Conservation (phyloP, 306 rosid species). For the Citrullus mucosospermus region DNA sequence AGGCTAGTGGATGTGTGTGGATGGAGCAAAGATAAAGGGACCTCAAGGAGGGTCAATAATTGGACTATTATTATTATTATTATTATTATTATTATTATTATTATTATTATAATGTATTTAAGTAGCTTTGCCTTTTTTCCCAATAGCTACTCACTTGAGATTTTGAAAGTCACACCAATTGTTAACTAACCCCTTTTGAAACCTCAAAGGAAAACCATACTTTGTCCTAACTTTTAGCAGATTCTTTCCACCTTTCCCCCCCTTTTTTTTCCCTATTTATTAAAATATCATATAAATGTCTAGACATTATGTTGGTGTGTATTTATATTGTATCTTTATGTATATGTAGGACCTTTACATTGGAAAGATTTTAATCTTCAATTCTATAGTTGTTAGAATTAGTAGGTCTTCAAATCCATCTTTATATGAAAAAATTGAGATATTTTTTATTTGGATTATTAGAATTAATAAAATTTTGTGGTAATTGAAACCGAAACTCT, state of each 20-base stretch:
- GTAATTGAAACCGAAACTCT: not conserved
- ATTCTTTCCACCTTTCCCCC: not conserved
- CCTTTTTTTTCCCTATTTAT: not conserved
- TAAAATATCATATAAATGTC: not conserved
- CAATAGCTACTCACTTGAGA: not conserved
- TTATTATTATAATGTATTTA: not conserved
- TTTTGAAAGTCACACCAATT: not conserved
- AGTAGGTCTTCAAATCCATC: too few relatives aligned
- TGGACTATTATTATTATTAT: conserved; percentile 1
- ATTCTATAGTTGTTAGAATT: too few relatives aligned
- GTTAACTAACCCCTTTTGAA: not conserved
- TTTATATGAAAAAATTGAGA: too few relatives aligned
- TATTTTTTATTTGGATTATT: not conserved
- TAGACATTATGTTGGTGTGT: not conserved
- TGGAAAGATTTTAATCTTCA: not conserved
- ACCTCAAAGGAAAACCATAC: not conserved
- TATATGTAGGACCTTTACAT: not conserved
- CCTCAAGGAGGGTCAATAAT: not conserved
- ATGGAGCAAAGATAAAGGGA: not conserved
- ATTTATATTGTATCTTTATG: not conserved
- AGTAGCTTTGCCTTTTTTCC: not conserved
- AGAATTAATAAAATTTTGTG: not conserved
- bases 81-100: conserved; percentile 2
- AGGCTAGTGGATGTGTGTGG: not conserved
- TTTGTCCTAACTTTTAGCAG: not conserved